Evolutionary conservation across 805 yeast genomes (phyloP).

Genomic region (Lachancea cidri): DNA sequence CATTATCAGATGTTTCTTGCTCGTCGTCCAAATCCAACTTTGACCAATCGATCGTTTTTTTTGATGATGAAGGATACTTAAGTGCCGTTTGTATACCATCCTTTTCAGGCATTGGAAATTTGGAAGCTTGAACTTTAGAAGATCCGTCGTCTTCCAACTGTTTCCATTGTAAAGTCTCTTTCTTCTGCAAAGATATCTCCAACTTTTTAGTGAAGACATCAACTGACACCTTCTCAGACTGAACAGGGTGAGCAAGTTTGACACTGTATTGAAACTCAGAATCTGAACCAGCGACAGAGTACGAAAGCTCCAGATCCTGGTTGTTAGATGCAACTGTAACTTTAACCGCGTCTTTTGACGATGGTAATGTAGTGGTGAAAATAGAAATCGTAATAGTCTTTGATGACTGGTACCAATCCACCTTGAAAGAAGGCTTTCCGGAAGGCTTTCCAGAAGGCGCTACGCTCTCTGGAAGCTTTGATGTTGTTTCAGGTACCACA

Average conservation of each 20-base stretch:
- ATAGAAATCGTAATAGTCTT: conserved; percentile 57
- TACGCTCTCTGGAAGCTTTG: too few species aligned
- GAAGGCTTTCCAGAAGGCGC: too few species aligned
- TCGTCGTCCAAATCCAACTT: conserved; percentile 43
- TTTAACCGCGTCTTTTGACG: conserved; percentile 32
- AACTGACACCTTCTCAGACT: conserved; percentile 39
- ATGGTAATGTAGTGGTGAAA: conserved; percentile 62
- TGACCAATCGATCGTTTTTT: conserved; percentile 66
- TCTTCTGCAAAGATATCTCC: conserved; percentile 59
- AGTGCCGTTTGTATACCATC: conserved; percentile 8
- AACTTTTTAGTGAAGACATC: conserved; percentile 66
- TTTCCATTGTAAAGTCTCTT: conserved; percentile 46
- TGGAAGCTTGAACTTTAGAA: conserved; percentile 3
- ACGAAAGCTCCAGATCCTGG: conserved; percentile 32
- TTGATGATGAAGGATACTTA: conserved; percentile 60
- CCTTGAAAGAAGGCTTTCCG: conserved; percentile 29
- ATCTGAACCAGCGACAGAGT: conserved; percentile 24
- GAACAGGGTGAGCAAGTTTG: conserved; percentile 49
- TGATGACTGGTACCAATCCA: conserved; percentile 73
- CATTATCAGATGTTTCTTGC: conserved; percentile 44
- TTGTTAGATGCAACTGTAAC: conserved; percentile 37
- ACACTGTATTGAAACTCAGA: conserved; percentile 56
- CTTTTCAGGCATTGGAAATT: conserved; percentile 3
- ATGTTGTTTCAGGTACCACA: neutral
- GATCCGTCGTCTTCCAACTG: conserved; percentile 31